Conservation (phyloP, 2,329 filamentous ascomycete species). For the Botrytis elliptica region DNA sequence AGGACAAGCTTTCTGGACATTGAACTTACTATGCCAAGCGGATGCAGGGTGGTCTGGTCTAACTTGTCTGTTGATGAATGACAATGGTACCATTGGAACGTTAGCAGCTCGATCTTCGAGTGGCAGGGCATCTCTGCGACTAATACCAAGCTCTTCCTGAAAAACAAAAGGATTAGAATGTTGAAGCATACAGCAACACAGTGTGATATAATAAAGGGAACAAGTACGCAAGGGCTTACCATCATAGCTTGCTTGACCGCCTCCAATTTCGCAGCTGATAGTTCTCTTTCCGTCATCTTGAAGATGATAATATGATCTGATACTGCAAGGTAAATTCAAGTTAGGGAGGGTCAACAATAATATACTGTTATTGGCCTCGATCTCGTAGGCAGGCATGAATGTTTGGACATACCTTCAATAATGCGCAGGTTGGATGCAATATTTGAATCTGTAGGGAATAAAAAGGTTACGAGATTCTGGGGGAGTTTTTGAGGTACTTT, state of each 20-base stretch:
- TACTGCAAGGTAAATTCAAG: background rate
- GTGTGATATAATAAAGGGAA: background rate
- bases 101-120: constrained; percentile 27
- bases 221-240: constrained; percentile 22
- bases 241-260: constrained; percentile 35
- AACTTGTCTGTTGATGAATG: background rate
- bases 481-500: background rate
- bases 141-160: constrained; percentile 37
- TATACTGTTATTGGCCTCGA: background rate
- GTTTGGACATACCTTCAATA: background rate
- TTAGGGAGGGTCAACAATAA: background rate
- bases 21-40: constrained; percentile 32
- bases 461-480: background rate
- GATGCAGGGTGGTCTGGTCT: constrained; percentile 17
- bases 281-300: constrained; percentile 12
- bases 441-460: background rate
- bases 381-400: background rate
- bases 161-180: background rate
- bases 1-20: background rate
- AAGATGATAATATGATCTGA: background rate
- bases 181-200: background rate
- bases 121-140: constrained; percentile 32
- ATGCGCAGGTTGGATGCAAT: background rate
- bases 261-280: background rate
- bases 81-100: background rate